These are phyloP conservation scores for Penicillium rolfsii DNA, from an alignment of 2,329 filamentous ascomycete genomes.

Conservation along the genomic window DNA sequence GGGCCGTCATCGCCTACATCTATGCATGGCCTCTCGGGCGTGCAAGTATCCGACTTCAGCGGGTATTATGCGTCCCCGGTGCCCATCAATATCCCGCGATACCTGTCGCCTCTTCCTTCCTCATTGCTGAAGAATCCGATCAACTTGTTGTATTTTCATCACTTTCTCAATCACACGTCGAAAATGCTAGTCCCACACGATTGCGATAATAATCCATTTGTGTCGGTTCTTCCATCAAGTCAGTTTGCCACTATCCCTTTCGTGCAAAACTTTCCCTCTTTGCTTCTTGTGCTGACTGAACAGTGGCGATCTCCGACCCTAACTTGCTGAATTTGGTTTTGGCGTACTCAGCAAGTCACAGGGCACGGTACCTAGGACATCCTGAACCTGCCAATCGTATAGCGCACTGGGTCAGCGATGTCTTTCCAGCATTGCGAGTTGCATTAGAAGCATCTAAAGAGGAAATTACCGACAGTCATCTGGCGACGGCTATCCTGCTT, in stretches of 20 bases:
- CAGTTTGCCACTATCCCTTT: constrained; percentile 37
- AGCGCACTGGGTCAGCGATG: constrained; percentile 76
- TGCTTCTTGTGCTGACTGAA: constrained; percentile 45
- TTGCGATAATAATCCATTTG: constrained; percentile 63
- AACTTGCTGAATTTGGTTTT: constrained; percentile 77
- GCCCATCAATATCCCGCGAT: constrained; percentile 63
- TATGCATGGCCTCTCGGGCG: constrained; percentile 7
- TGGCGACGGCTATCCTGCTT: constrained; percentile 84
- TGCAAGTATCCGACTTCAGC: constrained; percentile 53
- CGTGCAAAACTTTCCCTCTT: constrained; percentile 34
- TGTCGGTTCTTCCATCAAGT: constrained; percentile 65
- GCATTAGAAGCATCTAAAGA: constrained; percentile 65
- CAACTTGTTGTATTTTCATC: constrained; percentile 75
- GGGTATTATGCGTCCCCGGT: constrained; percentile 74
- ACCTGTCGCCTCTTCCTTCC: constrained; percentile 59
- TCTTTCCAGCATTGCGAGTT: constrained; percentile 66
- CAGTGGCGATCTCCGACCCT: constrained; percentile 48
- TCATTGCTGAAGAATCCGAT: constrained; percentile 72
- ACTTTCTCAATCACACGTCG: constrained; percentile 79
- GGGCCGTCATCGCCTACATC: constrained; percentile 9
- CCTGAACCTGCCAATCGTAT: constrained; percentile 76
- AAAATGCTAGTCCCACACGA: constrained; percentile 66
- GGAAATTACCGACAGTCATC: constrained; percentile 70
- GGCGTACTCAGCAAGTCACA: constrained; percentile 82
- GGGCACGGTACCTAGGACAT: constrained; percentile 73